Conservation (phyloP, 108 stramenopile genomes). For the Nitzschia sp. region DNA sequence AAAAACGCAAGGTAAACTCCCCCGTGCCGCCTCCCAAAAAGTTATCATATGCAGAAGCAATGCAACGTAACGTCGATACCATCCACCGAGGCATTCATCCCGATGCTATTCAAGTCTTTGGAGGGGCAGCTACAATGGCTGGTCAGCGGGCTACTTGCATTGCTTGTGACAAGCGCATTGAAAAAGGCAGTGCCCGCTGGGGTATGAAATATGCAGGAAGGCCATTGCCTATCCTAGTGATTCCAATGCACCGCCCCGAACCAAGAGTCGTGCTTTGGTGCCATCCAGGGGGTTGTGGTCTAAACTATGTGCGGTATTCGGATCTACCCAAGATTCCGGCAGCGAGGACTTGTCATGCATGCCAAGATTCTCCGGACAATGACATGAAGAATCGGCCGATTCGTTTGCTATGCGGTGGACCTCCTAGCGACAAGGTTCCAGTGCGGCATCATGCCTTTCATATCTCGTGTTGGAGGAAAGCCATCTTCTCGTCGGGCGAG, state of each 20-base stretch:
- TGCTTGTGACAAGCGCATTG: not conserved
- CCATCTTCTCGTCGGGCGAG: not conserved
- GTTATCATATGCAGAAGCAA: no score
- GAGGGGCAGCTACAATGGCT: not conserved
- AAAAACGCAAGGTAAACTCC: no score
- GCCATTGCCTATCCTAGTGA: not conserved
- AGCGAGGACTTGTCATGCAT: not conserved
- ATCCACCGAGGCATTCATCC: not conserved
- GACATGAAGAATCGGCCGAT: not conserved
- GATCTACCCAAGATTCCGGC: not conserved
- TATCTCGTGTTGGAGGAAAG: not conserved
- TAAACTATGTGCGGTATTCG: not conserved
- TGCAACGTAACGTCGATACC: no score
- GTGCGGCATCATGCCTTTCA: not conserved
- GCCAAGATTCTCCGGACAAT: not conserved
- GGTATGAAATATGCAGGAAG: slow-evolving; percentile 11
- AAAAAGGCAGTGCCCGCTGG: slow-evolving; percentile 4
- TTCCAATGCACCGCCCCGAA: not conserved
- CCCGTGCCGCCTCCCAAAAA: no score
- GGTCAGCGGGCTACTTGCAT: not conserved
- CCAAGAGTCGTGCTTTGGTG: not conserved
- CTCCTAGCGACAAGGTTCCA: not conserved
- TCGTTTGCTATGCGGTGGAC: not conserved
- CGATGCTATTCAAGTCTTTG: slow-evolving; percentile 1
- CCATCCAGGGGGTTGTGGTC: not conserved